A percentile compares a stretch with the other conserved stretches of the same genome.
These are phyloP conservation scores for Tolypocladium ovalisporum DNA, from an alignment of 2,329 filamentous ascomycete genomes.

Conservation along the genomic window DNA sequence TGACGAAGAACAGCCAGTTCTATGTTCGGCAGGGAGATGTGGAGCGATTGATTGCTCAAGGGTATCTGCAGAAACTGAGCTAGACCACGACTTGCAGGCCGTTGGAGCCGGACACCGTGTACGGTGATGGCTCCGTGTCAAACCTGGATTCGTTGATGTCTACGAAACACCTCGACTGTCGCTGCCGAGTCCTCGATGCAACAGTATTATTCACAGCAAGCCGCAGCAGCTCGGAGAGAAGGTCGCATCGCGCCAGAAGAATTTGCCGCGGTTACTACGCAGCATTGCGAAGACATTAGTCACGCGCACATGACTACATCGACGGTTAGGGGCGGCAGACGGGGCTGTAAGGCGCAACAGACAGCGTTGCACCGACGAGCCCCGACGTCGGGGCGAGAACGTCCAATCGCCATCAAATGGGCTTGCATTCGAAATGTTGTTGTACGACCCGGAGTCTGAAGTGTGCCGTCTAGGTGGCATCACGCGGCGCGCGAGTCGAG, in stretches of 20 bases:
- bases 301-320: background rate
- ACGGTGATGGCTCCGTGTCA: background rate
- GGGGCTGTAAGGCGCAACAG: background rate
- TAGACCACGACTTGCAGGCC: background rate
- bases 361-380: background rate
- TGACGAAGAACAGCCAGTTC: constrained; percentile 97
- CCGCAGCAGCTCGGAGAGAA: background rate
- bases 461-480: background rate
- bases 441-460: background rate
- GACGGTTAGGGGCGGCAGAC: background rate
- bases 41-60: constrained; percentile 84
- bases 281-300: background rate
- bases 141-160: background rate
- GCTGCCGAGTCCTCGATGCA: background rate
- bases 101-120: background rate
- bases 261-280: background rate
- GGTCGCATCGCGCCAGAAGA: background rate
- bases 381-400: background rate
- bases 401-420: background rate
- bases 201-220: background rate
- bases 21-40: constrained; percentile 95
- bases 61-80: constrained; percentile 82
- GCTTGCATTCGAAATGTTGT: background rate
- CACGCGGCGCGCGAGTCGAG: background rate
- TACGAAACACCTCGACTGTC: background rate